These are phyloP conservation scores for Triadica sebifera DNA, from an alignment of 345 rosid genomes.

Conservation along the genomic window DNA sequence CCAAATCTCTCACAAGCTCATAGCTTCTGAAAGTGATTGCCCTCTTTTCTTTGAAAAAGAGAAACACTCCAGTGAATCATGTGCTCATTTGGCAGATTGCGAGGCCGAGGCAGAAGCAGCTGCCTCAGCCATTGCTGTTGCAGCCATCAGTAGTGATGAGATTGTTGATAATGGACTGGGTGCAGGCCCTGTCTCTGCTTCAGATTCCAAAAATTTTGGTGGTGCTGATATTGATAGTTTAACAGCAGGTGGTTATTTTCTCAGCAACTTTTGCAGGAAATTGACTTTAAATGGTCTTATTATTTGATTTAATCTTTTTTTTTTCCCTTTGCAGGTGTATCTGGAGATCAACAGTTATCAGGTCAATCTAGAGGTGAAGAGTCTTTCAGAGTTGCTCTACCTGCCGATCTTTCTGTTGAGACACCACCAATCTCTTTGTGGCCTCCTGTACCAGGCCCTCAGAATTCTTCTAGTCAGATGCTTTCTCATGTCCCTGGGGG, in stretches of 20 bases:
- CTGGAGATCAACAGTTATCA: conserved; percentile 46
- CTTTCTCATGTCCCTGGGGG: conserved; percentile 83
- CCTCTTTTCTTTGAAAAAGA: conserved; percentile 69
- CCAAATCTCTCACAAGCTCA: conserved; percentile 42
- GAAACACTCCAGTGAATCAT: conserved; percentile 48
- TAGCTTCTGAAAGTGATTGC: conserved; percentile 50
- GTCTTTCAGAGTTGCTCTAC: conserved; percentile 80
- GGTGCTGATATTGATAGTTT: conserved; percentile 48
- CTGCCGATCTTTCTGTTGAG: conserved; percentile 95
- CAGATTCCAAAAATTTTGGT: conserved; percentile 60
- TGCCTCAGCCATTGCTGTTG: conserved; percentile 90
- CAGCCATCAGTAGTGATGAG: conserved; percentile 88
- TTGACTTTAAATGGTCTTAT: conserved; percentile 9
- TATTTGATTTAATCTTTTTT: conserved; percentile 8
- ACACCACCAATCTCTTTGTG: conserved; percentile 80
- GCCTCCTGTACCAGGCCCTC: conserved; percentile 77
- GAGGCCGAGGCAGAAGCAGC: conserved; percentile 91
- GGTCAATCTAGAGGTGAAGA: conserved; percentile 75
- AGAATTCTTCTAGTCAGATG: conserved; percentile 67
- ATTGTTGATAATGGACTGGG: conserved; percentile 49
- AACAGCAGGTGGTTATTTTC: conserved; percentile 33
- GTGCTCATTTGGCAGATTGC: conserved; percentile 59
- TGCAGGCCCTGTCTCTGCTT: conserved; percentile 43
- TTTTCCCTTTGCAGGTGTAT: conserved; percentile 41
- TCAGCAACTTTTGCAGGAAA: not conserved